Evolutionary conservation across 1,284 basidiomycete genomes (phyloP).

Genomic region (Erythrobasidium hasegawianum): DNA sequence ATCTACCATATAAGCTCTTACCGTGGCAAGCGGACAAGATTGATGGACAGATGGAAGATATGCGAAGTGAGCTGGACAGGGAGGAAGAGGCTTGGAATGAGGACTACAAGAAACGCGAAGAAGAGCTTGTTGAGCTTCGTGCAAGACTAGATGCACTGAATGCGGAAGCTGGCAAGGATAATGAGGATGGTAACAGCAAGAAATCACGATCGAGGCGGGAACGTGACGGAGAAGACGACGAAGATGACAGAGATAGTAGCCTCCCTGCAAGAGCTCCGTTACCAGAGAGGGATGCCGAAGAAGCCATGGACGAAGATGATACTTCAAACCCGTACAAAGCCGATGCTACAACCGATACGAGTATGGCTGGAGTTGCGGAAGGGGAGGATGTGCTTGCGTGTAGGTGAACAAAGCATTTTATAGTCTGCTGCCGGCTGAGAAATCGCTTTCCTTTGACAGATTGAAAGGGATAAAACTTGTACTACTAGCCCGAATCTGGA

Average conservation of each 20-base stretch:
- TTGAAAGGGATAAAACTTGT: background rate
- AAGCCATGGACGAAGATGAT: constrained; percentile 23
- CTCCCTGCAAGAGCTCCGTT: constrained; percentile 22
- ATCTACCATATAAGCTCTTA: constrained; percentile 41
- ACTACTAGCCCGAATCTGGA: background rate
- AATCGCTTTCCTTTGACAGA: background rate
- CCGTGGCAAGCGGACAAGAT: constrained; percentile 43
- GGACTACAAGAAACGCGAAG: constrained; percentile 13
- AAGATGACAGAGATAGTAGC: background rate
- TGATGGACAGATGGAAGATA: constrained; percentile 38
- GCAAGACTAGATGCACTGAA: constrained; percentile 18
- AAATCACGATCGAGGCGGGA: background rate
- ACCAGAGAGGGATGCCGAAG: constrained; percentile 23
- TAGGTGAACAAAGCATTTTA: background rate
- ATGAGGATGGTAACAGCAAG: background rate
- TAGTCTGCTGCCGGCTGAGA: background rate
- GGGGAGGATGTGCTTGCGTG: constrained; percentile 29
- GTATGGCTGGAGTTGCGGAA: constrained; percentile 19
- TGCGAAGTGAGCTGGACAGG: constrained; percentile 27
- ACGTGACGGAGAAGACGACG: constrained; percentile 1
- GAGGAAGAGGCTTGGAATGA: constrained; percentile 27
- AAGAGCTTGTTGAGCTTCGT: constrained; percentile 16
- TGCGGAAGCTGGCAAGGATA: constrained; percentile 1
- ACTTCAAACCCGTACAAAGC: background rate
- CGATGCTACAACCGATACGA: constrained; percentile 7